Conservation (phyloP, 2,329 filamentous ascomycete species). For the Verticillium isaacii region DNA sequence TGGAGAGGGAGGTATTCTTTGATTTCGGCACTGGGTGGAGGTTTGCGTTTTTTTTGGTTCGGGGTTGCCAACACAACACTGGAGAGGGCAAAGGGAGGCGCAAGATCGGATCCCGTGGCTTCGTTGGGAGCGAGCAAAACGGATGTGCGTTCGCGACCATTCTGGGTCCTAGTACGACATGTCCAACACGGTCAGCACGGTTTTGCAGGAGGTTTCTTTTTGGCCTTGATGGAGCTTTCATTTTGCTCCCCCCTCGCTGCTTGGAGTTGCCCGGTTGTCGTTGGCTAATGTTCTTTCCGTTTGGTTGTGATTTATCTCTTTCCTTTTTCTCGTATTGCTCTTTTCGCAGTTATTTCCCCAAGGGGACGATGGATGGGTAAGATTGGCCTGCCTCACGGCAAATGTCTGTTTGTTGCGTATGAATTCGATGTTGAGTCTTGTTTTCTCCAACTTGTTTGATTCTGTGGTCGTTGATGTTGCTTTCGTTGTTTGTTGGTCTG, state of each 20-base stretch:
- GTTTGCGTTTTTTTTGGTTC: neutral
- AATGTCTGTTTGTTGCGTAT: constrained; percentile 14
- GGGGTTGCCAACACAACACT: neutral
- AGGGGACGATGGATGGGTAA: constrained; percentile 17
- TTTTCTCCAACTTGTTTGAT: constrained; percentile 14
- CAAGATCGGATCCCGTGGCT: neutral
- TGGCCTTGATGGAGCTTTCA: neutral
- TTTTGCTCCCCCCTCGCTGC: neutral
- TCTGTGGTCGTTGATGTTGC: neutral
- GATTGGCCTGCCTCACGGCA: constrained; percentile 31
- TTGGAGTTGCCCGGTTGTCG: neutral
- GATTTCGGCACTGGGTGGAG: neutral
- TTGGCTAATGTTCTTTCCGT: neutral
- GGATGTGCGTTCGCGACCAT: neutral
- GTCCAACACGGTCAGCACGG: neutral
- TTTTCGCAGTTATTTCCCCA: constrained; percentile 10
- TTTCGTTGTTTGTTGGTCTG: neutral
- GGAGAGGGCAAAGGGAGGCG: neutral
- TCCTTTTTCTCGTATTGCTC: constrained; percentile 4
- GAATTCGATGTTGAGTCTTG: neutral
- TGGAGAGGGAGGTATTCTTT: constrained; percentile 2
- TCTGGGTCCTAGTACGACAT: neutral
- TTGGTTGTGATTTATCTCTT: neutral
- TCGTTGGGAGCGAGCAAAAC: neutral
- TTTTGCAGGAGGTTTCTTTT: neutral